phyloP scores from a whole-genome alignment of 805 yeast genomes.

The Pichia paraexigua region DNA sequence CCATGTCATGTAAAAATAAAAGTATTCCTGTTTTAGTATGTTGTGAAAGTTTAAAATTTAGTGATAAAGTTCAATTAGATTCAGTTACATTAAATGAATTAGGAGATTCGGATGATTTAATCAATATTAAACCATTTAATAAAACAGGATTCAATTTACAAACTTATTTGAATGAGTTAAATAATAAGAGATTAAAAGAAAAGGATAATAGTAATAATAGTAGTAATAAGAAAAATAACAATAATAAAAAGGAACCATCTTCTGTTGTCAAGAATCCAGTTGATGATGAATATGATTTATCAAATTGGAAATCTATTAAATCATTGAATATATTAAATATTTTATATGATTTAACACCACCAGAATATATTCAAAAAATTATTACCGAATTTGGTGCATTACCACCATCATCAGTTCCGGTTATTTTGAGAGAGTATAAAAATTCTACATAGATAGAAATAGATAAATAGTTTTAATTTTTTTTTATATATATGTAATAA shows the following conservation, averaged over 20 bases:
- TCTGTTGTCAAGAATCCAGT: neutral
- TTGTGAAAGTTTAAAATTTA: conserved; percentile 89
- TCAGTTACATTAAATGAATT: conserved; percentile 92
- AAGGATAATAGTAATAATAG: conserved; percentile 21
- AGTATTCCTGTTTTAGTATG: conserved; percentile 93
- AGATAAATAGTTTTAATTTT: neutral
- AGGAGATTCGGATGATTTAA: conserved; percentile 68
- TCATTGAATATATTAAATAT: conserved; percentile 70
- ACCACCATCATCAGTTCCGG: conserved; percentile 98
- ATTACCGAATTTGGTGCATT: conserved; percentile 93
- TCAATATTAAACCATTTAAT: conserved; percentile 48
- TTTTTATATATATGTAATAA: neutral
- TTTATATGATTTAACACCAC: conserved; percentile 91
- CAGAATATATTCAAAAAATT: conserved; percentile 85
- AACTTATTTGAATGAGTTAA: conserved; percentile 45
- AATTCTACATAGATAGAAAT: conserved; percentile 18
- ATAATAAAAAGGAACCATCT: neutral
- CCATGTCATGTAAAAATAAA: conserved; percentile 81
- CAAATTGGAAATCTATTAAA: conserved; percentile 57
- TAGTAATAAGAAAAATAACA: conserved; percentile 17
- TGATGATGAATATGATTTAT: conserved; percentile 36
- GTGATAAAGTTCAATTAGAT: conserved; percentile 92
- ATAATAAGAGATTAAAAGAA: conserved; percentile 17
- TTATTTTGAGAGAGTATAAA: conserved; percentile 87
- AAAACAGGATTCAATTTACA: conserved; percentile 58